A percentile compares a stretch with the other conserved stretches of the same genome.
Conservation (phyloP, 192 early-diverging fungal genomes). For the Neocallimastix lanati region DNA sequence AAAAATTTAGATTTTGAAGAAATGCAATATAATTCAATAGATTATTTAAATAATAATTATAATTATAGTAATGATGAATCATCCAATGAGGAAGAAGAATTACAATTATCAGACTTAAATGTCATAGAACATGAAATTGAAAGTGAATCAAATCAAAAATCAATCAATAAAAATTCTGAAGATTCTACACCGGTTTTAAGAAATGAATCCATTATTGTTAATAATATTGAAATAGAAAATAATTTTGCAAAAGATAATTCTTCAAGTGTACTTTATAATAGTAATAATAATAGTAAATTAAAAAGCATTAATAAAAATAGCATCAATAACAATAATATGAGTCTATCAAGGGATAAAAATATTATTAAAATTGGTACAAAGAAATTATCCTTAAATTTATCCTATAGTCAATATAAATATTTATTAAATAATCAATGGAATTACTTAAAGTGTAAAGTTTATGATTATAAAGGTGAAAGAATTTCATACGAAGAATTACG, state of each 20-base stretch:
- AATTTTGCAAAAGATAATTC: neutral
- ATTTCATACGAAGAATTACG: neutral
- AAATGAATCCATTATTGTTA: neutral
- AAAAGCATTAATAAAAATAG: neutral
- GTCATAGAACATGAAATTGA: neutral
- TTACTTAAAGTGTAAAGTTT: neutral
- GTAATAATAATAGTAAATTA: neutral
- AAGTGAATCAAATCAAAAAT: neutral
- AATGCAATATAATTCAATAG: neutral
- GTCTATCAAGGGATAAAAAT: neutral
- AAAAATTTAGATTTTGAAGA: neutral
- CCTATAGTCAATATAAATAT: neutral
- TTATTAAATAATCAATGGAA: neutral
- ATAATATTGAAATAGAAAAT: neutral
- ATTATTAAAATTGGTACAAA: neutral
- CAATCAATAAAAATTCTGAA: neutral
- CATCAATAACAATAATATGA: neutral
- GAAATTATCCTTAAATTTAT: neutral
- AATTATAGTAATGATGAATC: neutral
- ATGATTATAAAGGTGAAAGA: neutral
- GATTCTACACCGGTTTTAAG: neutral
- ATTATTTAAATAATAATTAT: neutral
- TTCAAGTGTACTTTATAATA: too few relatives aligned
- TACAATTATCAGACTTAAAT: neutral
- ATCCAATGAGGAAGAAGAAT: neutral